Evolutionary conservation across 2,329 filamentous ascomycete species (phyloP).

Genomic region (Ophiostoma tasmaniense): DNA sequence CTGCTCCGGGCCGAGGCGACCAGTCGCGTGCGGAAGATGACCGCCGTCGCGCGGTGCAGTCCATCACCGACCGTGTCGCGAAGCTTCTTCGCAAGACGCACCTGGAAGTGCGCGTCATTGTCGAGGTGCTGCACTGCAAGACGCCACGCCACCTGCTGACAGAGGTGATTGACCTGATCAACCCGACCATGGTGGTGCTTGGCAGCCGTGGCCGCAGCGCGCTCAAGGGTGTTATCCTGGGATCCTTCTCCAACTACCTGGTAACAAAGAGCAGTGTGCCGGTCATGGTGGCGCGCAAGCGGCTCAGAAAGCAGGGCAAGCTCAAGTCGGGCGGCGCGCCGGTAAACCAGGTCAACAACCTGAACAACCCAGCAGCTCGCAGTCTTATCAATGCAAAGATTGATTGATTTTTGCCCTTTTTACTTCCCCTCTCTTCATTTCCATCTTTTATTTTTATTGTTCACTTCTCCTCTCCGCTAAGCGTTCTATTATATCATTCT

Average conservation of each 20-base stretch:
- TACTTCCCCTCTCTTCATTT: neutral
- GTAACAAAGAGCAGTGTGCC: constrained; percentile 95
- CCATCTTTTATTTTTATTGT: neutral
- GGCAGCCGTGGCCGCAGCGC: constrained; percentile 86
- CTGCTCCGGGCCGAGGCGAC: constrained; percentile 39
- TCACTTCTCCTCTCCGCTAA: neutral
- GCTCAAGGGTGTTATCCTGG: constrained; percentile 87
- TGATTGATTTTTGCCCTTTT: constrained; percentile 41
- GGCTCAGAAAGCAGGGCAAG: constrained; percentile 77
- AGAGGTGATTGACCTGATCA: constrained; percentile 90
- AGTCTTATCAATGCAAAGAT: constrained; percentile 66
- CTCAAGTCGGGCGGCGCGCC: constrained; percentile 55
- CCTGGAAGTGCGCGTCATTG: constrained; percentile 83
- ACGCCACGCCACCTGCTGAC: constrained; percentile 93
- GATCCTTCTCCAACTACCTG: constrained; percentile 94
- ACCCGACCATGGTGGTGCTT: constrained; percentile 85
- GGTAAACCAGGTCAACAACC: constrained; percentile 70
- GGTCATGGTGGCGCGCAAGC: constrained; percentile 95
- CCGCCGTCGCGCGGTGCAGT: constrained; percentile 68
- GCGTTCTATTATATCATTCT: neutral
- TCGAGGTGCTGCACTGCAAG: constrained; percentile 98
- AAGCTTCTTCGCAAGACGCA: constrained; percentile 81
- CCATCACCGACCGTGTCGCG: constrained; percentile 77
- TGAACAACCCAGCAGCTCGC: constrained; percentile 59
- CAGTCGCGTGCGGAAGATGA: constrained; percentile 64